Evolutionary conservation across 2,329 filamentous ascomycete genomes (phyloP), one percentile per base, ranked within the genome.

Genomic region (Metarhizium guizhouense): DNA sequence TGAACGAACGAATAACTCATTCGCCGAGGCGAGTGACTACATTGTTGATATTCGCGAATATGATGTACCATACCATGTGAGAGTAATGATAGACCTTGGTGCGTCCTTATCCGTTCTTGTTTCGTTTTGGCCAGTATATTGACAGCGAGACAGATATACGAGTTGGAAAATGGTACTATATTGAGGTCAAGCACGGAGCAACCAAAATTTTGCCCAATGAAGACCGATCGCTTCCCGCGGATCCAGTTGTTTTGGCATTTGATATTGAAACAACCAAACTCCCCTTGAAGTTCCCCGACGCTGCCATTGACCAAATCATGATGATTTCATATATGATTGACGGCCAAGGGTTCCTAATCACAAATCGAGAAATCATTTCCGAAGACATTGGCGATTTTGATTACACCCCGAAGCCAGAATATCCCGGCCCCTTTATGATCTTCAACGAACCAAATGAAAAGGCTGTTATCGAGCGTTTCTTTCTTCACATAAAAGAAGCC

Each of bases 241-340:
- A 99, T 66, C 94, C 94, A 1, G 89, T 97, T n/a, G 89, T 99
- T 20, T 87, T 99, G 81, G 94, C 94, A n/a, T 99, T 86, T 73
- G 94, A 99, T 84, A 99, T 99, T 66, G 94, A 99, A 73, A 99
- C 94, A 2, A 93, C 90, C 5, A 99, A 99, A 68, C 77, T 94
- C 16, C 94, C 95, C 2, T 77, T 99, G 54, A 99, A 99, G 70
- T 99, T 99, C 64, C 95, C 94, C 30, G 95, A 99, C 68, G 86
- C 94, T 2, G 82, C 91, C 4, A 86, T 96, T 60, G 94, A 99
- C 73, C 93, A 96, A 69, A 87, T 99, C 67, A 99, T 99, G 92
- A 99, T 99, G 94, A 93, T 99, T 70, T 99, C 95, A 36, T 99
- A 99, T 76, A 99, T 99, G 95, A 97, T 99, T 65, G 94, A 99